Evolutionary conservation across 345 rosid genomes (phyloP).

Genomic region (Lagerstroemia speciosa): DNA sequence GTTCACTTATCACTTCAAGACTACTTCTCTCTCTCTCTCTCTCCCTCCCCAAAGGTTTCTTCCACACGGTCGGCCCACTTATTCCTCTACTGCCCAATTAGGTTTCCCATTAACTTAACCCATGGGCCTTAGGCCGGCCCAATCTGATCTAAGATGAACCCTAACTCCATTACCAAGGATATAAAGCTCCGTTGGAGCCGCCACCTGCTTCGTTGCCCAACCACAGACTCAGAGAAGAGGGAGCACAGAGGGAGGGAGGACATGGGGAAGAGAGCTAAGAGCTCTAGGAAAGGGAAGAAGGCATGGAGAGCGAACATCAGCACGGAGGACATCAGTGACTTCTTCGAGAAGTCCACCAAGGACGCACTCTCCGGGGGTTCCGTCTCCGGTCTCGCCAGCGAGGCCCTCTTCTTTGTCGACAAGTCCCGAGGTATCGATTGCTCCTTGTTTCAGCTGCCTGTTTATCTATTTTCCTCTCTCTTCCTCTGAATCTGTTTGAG

Average conservation of each 20-base stretch:
- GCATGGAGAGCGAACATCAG: constrained; percentile 97
- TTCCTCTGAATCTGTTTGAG: neutral
- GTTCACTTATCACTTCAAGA: too few species aligned
- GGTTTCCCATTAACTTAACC: too few species aligned
- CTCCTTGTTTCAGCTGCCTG: neutral
- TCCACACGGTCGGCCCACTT: too few species aligned
- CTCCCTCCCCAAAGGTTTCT: too few species aligned
- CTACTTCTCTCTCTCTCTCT: too few species aligned
- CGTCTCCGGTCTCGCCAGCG: constrained; percentile 52
- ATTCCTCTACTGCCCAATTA: too few species aligned
- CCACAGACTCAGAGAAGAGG: constrained; percentile 3
- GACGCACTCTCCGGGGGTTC: constrained; percentile 86
- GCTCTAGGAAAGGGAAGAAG: constrained; percentile 85
- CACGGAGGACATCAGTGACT: constrained; percentile 66
- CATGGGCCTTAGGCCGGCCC: too few species aligned
- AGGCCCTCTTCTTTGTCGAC: constrained; percentile 68
- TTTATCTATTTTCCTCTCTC: neutral
- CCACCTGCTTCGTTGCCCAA: neutral
- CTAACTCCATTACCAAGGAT: neutral
- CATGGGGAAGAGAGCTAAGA: constrained; percentile 68
- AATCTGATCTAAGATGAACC: too few species aligned
- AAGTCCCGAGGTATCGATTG: constrained; percentile 43
- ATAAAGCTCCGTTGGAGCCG: neutral
- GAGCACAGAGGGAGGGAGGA: constrained; percentile 5
- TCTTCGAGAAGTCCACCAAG: constrained; percentile 62